Conservation (phyloP, 2,329 filamentous ascomycete genomes). For the Monilinia polystroma region DNA sequence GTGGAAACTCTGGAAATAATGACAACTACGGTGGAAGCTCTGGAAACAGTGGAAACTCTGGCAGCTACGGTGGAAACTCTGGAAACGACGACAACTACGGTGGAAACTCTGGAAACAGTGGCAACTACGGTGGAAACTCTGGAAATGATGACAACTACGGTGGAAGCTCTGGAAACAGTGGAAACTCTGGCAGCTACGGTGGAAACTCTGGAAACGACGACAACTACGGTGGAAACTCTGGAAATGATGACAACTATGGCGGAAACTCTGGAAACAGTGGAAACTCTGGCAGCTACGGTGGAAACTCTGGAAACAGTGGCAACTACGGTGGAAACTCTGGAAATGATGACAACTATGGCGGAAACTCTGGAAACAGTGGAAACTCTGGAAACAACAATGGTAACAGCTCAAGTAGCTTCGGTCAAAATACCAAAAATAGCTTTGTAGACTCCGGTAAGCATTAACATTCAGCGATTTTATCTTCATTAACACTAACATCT, state of each 20-base stretch:
- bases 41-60: slow-evolving; percentile 38
- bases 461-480: not conserved
- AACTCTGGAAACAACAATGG: slow-evolving; percentile 33
- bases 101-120: slow-evolving; percentile 32
- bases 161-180: slow-evolving; percentile 32
- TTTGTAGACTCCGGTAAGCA: slow-evolving; percentile 40
- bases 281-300: slow-evolving; percentile 23
- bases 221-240: slow-evolving; percentile 36
- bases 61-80: slow-evolving; percentile 22
- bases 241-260: slow-evolving; percentile 24
- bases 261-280: slow-evolving; percentile 31
- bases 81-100: slow-evolving; percentile 40
- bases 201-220: slow-evolving; percentile 37
- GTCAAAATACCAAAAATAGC: slow-evolving; percentile 40
- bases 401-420: slow-evolving; percentile 34
- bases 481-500: not conserved
- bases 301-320: slow-evolving; percentile 31
- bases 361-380: slow-evolving; percentile 31
- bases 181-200: not conserved
- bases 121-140: slow-evolving; percentile 16
- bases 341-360: slow-evolving; percentile 28
- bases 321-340: slow-evolving; percentile 38
- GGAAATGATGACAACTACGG: slow-evolving; percentile 40
- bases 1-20: no score
- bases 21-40: not conserved